These are phyloP conservation scores for Kodamaea kaohsiungensis DNA, from an alignment of 805 yeast genomes.

Conservation along the genomic window DNA sequence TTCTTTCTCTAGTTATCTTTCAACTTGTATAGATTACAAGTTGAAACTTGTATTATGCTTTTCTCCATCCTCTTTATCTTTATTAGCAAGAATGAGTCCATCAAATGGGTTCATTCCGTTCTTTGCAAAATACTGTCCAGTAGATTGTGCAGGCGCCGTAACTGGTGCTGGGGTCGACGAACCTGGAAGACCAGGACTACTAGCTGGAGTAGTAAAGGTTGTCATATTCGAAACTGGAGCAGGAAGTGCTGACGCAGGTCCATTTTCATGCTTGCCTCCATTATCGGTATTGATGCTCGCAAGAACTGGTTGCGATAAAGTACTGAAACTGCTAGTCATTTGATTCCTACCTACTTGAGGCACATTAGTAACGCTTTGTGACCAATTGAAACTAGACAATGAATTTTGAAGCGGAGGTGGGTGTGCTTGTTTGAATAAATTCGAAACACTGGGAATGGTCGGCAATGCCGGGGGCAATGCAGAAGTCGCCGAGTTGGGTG, in stretches of 20 bases:
- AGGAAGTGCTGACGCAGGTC: conserved; percentile 7
- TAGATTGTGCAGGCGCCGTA: conserved; percentile 32
- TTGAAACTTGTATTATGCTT: not conserved
- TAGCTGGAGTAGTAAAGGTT: conserved; percentile 10
- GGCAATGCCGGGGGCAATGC: conserved; percentile 25
- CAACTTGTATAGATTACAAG: not conserved
- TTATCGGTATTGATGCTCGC: conserved; percentile 3
- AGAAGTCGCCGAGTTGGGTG: conserved; percentile 9
- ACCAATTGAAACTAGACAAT: conserved; percentile 17
- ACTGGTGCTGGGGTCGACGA: conserved; percentile 11
- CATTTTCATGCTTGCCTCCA: conserved; percentile 1
- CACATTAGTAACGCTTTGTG: conserved; percentile 8
- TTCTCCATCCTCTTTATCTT: conserved; percentile 7
- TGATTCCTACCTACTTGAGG: conserved; percentile 26
- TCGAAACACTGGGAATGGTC: conserved; percentile 34
- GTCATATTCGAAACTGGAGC: not conserved
- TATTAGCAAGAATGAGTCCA: conserved; percentile 34
- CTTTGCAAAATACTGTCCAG: conserved; percentile 35
- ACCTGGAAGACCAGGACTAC: conserved; percentile 19
- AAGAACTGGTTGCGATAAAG: conserved; percentile 8
- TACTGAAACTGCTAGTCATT: conserved; percentile 25
- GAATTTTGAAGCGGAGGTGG: conserved; percentile 18
- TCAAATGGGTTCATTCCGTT: conserved; percentile 41
- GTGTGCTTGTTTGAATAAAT: conserved; percentile 34
- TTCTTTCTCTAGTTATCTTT: not conserved